Conservation (phyloP, 495 filamentous ascomycete genomes). For the Pyrenula aspistea region DNA sequence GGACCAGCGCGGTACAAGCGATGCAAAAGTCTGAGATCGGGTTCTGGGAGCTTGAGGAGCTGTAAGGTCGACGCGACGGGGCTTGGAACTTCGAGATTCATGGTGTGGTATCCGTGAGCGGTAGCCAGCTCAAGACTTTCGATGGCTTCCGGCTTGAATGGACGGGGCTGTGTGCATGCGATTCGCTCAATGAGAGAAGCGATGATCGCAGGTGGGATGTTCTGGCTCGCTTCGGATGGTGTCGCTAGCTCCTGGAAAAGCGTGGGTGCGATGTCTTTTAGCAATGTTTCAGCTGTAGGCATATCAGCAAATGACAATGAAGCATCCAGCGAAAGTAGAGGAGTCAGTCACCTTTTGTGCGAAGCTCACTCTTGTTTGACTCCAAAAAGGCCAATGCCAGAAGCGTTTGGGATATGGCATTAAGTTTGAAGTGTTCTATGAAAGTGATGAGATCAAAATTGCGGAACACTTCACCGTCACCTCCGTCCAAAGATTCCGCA, state of each 20-base stretch:
- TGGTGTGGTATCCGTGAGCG: conserved; percentile 51
- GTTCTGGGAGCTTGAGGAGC: conserved; percentile 56
- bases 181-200: conserved; percentile 71
- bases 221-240: conserved; percentile 45
- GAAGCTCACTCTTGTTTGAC: conserved; percentile 63
- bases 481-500: conserved; percentile 79
- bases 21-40: conserved; percentile 53
- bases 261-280: conserved; percentile 57
- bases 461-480: conserved; percentile 78
- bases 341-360: conserved; percentile 63
- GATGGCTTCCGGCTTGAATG: conserved; percentile 66
- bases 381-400: conserved; percentile 81
- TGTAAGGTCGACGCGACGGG: conserved; percentile 66
- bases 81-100: conserved; percentile 48
- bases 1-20: conserved; percentile 69
- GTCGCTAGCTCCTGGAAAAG: conserved; percentile 62
- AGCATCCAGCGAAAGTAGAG: conserved; percentile 2
- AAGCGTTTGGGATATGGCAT: conserved; percentile 76
- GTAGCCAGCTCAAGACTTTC: conserved; percentile 53
- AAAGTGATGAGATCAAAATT: conserved; percentile 92
- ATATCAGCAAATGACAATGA: conserved; percentile 15
- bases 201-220: conserved; percentile 52
- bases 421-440: conserved; percentile 85
- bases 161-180: conserved; percentile 66
- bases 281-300: conserved; percentile 63